Percentiles rank a stretch among this genome's conserved stretches.
Conservation (phyloP, 1,284 basidiomycete species). For the Irpex sp. region DNA sequence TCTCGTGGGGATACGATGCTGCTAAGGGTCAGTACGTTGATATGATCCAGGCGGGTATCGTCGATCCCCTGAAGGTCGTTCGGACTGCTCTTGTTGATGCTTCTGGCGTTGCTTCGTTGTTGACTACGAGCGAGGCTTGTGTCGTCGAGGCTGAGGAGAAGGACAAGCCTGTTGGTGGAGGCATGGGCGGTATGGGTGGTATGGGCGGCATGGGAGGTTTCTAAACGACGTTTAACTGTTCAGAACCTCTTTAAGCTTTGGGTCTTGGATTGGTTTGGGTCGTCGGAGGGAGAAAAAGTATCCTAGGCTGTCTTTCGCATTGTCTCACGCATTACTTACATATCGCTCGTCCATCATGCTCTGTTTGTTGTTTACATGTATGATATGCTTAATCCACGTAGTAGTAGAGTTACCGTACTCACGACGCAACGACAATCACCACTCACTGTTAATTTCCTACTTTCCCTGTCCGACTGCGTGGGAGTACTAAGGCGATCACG, state of each 20-base stretch:
- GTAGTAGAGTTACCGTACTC: background rate
- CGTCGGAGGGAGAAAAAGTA: slow-evolving; percentile 10
- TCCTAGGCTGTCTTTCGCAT: slow-evolving; percentile 10
- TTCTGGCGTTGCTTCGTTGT: slow-evolving; percentile 80
- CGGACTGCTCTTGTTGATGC: slow-evolving; percentile 90
- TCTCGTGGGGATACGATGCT: slow-evolving; percentile 90
- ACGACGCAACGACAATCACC: slow-evolving; percentile 9
- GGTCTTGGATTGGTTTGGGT: slow-evolving; percentile 1
- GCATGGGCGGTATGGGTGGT: slow-evolving; percentile 31
- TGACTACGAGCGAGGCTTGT: slow-evolving; percentile 93
- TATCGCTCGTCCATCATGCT: slow-evolving; percentile 3
- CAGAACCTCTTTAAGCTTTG: background rate
- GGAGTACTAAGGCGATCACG: background rate
- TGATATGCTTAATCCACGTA: slow-evolving; percentile 2
- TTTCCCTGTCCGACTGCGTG: too few relatives aligned
- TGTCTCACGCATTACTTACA: background rate
- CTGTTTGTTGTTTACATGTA: slow-evolving; percentile 8
- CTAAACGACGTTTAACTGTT: slow-evolving; percentile 19
- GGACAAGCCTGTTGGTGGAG: slow-evolving; percentile 50
- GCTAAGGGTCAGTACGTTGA: slow-evolving; percentile 90
- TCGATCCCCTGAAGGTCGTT: slow-evolving; percentile 93
- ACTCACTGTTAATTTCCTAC: slow-evolving; percentile 1
- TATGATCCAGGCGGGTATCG: slow-evolving; percentile 92
- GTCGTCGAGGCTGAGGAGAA: slow-evolving; percentile 92
- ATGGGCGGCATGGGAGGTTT: slow-evolving; percentile 52